These are phyloP conservation scores for Talinum fruticosum DNA, from an alignment of 148 eudicot species.

Conservation along the genomic window DNA sequence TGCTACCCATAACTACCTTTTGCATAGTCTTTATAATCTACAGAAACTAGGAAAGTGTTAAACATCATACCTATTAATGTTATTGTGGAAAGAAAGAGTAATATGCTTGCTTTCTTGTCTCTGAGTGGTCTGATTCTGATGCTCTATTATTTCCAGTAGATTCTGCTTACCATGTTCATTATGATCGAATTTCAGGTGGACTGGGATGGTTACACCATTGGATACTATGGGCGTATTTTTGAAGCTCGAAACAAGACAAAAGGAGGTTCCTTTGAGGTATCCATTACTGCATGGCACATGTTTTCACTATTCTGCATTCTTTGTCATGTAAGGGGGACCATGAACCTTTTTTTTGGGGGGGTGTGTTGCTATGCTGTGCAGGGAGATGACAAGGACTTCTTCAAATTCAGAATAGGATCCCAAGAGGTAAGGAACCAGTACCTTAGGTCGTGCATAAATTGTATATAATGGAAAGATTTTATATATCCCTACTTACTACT, in stretches of 20 bases:
- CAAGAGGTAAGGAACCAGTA: slow-evolving; percentile 53
- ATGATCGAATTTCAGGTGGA: slow-evolving; percentile 63
- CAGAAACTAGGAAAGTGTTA: background rate
- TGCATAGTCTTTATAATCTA: background rate
- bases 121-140: background rate
- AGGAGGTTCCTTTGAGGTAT: slow-evolving; percentile 98
- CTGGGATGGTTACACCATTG: slow-evolving; percentile 99
- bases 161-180: slow-evolving; percentile 15
- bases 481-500: slow-evolving; percentile 10
- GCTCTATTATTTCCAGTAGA: background rate
- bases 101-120: background rate
- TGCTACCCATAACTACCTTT: background rate
- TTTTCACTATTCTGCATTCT: background rate
- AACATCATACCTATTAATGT: background rate
- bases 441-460: background rate
- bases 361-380: slow-evolving; percentile 40
- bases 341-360: slow-evolving; percentile 8
- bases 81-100: background rate
- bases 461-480: background rate
- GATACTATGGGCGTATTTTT: slow-evolving; percentile 97
- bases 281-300: slow-evolving; percentile 14
- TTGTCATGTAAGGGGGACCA: background rate
- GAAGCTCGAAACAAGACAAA: slow-evolving; percentile 99
- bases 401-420: slow-evolving; percentile 79
- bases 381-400: slow-evolving; percentile 91